Base-by-base conservation (phyloP, 1,284 basidiomycete genomes). In the Termitomyces sp. region DNA sequence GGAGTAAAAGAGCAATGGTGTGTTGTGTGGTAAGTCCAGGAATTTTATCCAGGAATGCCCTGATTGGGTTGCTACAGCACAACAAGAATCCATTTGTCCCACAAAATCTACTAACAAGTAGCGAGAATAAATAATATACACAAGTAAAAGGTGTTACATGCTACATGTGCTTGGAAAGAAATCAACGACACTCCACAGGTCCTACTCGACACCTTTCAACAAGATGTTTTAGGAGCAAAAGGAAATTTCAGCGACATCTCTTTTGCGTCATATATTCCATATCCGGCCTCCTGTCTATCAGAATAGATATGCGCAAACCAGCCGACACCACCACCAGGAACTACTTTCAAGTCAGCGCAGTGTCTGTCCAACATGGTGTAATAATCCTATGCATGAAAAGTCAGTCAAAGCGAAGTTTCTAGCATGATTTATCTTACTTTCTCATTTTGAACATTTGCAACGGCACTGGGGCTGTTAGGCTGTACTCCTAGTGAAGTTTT, bases 291-390 rank as follows among this genome's bases (percentile, higher is more conserved):
- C 64, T 81, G 76, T 53, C 68, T 58, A 63, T 89, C 86, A 2
- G 81, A 81, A 62, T 87, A 90, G 50, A 89, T 83, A 64, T 90
- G 88, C 38, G 83, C 83, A 64, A 91, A 91, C 88, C 88, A 90
- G 6, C 87, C 88, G 15, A 90, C 71, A 28, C 85, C 84, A n/a
- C 85, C 84, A 2, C 77, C 76, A 12, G 74, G 68, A 31, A 80
- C 77, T 0, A 61, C 64, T 68, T 89, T 88, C 62, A 88, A 74
- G 61, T 81, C 74, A 9, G 70, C 63, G 62, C 88, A 90, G 54
- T 84, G 76, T 4, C 70, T 64, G 61, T 90, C 84, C 19, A 90
- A 77, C 13, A 90, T 68, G n/a, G 68, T 67, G 59, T 73, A 87
- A 63, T 88, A 90, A 43, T 75, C 79, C 76, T 84, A 42, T 43